These are phyloP conservation scores for Tylopilus vinaceipallidus DNA, from an alignment of 768 basidiomycete species.

Conservation along the genomic window DNA sequence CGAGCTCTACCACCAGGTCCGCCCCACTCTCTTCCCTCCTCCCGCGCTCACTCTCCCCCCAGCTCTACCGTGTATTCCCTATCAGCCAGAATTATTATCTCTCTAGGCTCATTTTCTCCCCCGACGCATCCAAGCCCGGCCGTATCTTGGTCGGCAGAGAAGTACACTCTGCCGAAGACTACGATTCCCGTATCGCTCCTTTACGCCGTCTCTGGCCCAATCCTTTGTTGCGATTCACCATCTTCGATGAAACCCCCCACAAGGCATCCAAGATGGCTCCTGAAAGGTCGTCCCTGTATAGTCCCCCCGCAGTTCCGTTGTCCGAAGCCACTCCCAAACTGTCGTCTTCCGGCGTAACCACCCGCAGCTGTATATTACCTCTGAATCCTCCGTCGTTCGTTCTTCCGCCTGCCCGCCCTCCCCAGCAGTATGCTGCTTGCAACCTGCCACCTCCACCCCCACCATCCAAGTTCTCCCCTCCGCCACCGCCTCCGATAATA, in stretches of 20 bases:
- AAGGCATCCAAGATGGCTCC: slow-evolving; percentile 27
- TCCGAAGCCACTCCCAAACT: neutral
- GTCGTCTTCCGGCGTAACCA: neutral
- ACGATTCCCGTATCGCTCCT: slow-evolving; percentile 46
- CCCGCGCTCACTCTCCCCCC: slow-evolving; percentile 22
- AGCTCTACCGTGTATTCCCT: slow-evolving; percentile 75
- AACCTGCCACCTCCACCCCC: slow-evolving; percentile 16
- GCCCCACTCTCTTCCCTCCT: slow-evolving; percentile 14
- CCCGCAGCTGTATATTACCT: neutral
- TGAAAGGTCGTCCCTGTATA: slow-evolving; percentile 9
- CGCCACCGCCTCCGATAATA: neutral
- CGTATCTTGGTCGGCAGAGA: slow-evolving; percentile 64
- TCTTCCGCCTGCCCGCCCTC: slow-evolving; percentile 27
- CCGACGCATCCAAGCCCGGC: slow-evolving; percentile 48
- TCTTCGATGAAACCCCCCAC: slow-evolving; percentile 51
- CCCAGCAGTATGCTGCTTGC: slow-evolving; percentile 9
- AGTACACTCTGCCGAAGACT: slow-evolving; percentile 58
- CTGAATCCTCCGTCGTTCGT: neutral
- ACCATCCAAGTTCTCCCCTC: slow-evolving; percentile 3
- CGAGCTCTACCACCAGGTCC: slow-evolving; percentile 62
- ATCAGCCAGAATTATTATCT: slow-evolving; percentile 58
- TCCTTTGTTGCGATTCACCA: slow-evolving; percentile 59
- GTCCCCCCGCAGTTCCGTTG: neutral
- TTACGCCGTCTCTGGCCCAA: slow-evolving; percentile 55
- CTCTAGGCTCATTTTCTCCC: slow-evolving; percentile 68